A percentile compares a stretch with the other conserved stretches of the same genome.
Evolutionary conservation across 345 rosid genomes (phyloP).

Genomic region (Dipteronia dyeriana): DNA sequence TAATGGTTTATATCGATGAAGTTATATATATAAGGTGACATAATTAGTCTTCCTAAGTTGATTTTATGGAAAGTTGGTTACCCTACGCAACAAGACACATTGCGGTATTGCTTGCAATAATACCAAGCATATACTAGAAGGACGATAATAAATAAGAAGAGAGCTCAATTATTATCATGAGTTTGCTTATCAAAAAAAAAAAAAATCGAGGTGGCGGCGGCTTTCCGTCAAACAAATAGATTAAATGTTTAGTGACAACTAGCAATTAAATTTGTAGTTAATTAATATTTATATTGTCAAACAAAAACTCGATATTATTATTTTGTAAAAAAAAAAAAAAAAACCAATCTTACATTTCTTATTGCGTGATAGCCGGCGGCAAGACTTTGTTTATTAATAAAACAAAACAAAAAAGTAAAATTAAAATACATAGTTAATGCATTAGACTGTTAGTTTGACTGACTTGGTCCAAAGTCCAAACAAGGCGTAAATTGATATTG

Average conservation of each 20-base stretch:
- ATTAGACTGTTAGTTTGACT: neutral
- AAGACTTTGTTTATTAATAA: neutral
- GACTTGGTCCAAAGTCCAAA: neutral
- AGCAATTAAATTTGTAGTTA: neutral
- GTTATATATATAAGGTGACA: neutral
- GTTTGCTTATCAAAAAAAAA: neutral
- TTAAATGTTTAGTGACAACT: neutral
- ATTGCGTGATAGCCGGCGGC: conserved; percentile 22
- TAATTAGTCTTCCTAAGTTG: neutral
- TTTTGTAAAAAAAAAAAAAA: neutral
- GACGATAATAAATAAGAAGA: neutral
- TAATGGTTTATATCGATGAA: too few species aligned
- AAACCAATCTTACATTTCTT: neutral
- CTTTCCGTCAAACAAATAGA: conserved; percentile 21
- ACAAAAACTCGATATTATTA: neutral
- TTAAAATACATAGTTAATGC: neutral
- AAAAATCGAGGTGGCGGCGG: neutral
- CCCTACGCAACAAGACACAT: neutral
- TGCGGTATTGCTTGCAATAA: neutral
- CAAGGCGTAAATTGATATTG: neutral
- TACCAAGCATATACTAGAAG: neutral
- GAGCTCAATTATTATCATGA: conserved; percentile 1
- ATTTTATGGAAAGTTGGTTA: neutral
- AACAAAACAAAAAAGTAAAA: too few species aligned
- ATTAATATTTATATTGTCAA: neutral